Evolutionary conservation across 345 rosid genomes (phyloP).

Genomic region (Orychophragmus violaceus): DNA sequence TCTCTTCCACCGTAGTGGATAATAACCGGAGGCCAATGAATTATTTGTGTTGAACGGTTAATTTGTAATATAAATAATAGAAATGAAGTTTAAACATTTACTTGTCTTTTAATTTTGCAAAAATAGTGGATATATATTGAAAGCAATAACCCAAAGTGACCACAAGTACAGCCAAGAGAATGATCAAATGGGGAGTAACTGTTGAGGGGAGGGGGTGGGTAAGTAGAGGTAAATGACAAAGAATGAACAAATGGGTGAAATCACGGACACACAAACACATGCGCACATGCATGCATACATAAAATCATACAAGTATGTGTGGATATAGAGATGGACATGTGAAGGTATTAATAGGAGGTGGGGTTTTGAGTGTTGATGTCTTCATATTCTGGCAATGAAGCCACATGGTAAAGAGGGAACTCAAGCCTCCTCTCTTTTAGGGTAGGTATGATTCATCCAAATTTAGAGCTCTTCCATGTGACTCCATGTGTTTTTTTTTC

Average conservation of each 20-base stretch:
- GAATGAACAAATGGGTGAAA: slow-evolving; percentile 8
- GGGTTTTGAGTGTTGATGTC: slow-evolving; percentile 29
- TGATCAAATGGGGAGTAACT: neutral
- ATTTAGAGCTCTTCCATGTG: slow-evolving; percentile 27
- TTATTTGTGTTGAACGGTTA: too few relatives aligned
- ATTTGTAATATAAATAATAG: too few relatives aligned
- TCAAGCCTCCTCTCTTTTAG: slow-evolving; percentile 24
- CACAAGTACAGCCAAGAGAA: slow-evolving; percentile 3
- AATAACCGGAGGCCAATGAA: too few relatives aligned
- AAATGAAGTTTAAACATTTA: too few relatives aligned
- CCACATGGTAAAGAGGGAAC: slow-evolving; percentile 25
- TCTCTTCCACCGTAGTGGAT: too few relatives aligned
- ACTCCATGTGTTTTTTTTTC: slow-evolving; percentile 28
- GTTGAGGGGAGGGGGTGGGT: too few relatives aligned
- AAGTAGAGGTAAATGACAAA: slow-evolving; percentile 1
- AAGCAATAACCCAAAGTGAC: neutral
- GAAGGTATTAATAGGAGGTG: slow-evolving; percentile 28
- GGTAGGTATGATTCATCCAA: slow-evolving; percentile 24
- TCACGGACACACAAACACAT: slow-evolving; percentile 24
- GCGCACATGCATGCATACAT: slow-evolving; percentile 13
- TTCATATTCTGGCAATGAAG: slow-evolving; percentile 22
- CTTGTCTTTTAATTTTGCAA: neutral
- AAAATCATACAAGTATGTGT: slow-evolving; percentile 5
- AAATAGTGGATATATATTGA: neutral
- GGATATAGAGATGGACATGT: slow-evolving; percentile 20